Evolutionary conservation across 129 eudicot species (phyloP), one percentile per base, ranked within the genome.

Genomic region (Deinandra increscens): DNA sequence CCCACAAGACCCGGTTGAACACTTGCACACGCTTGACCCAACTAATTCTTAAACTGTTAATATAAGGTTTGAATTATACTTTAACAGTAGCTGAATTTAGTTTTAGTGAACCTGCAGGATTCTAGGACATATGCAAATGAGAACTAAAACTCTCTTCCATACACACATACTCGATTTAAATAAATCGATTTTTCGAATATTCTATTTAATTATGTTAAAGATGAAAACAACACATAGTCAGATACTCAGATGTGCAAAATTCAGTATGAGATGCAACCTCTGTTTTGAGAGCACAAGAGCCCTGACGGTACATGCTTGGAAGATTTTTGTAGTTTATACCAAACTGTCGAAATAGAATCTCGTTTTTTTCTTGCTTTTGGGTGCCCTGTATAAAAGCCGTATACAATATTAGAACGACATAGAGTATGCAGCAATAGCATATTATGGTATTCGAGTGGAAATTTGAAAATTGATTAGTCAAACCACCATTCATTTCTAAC

Each of bases 201-300:
- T 59, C 36, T 0, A 4, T 22, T 23, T 55, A 0, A 55, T 11
- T 33, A 59, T n/a, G n/a, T n/a, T 29, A n/a, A 29, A 31, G 20
- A 29, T 14, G 20, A 29, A 13, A 31, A n/a, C n/a, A n/a, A n/a
- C n/a, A n/a, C n/a, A n/a, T n/a, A n/a, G n/a, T n/a, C n/a, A n/a
- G n/a, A n/a, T n/a, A n/a, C n/a, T 11, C 22, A 5, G 20, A 14
- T 1, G 39, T 0, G 50, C 33, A n/a, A n/a, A 46, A 72, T 0
- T 33, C 4, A 13, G 19, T 23, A 37, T 48, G 79, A 60, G 48
- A 50, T 48, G 45, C 23, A 36, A 87, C 95, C 82, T 78, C 77
- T 64, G 85, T 84, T 82, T 85, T 69, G 80, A 79, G 83, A 75
- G 86, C 71, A 71, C 88, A 89, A 65, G 99, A 94, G 37, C 99